These are phyloP conservation scores for Neofusicoccum laricinum DNA, from an alignment of 2,329 filamentous ascomycete species.

Conservation along the genomic window DNA sequence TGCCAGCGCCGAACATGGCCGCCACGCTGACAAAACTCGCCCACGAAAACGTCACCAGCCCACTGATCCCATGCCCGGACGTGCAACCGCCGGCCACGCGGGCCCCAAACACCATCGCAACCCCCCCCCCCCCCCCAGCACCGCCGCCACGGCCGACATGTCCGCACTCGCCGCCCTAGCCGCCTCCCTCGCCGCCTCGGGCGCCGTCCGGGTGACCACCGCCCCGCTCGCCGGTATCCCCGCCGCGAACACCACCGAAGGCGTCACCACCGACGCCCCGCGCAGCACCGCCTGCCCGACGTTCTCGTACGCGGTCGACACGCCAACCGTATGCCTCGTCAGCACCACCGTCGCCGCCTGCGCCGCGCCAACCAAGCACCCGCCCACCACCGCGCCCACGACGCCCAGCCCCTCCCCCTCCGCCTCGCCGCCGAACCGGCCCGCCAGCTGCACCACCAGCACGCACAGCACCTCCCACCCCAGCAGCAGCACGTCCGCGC, in stretches of 20 bases:
- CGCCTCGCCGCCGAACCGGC: constrained; percentile 19
- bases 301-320: constrained; percentile 62
- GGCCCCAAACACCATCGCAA: constrained; percentile 58
- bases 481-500: constrained; percentile 37
- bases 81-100: constrained; percentile 66
- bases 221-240: constrained; percentile 52
- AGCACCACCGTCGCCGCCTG: constrained; percentile 57
- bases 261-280: constrained; percentile 23
- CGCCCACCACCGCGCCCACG: constrained; percentile 52
- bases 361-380: constrained; percentile 56
- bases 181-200: background rate
- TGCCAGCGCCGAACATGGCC: constrained; percentile 56
- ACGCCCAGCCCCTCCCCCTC: constrained; percentile 24
- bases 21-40: constrained; percentile 62
- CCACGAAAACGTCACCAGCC: constrained; percentile 60
- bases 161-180: background rate
- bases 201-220: constrained; percentile 25
- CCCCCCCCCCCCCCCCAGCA: constrained; percentile 59
- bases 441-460: constrained; percentile 40
- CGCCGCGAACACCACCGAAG: constrained; percentile 51
- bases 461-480: constrained; percentile 45
- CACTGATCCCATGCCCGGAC: constrained; percentile 67
- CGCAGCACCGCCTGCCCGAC: constrained; percentile 48
- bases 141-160: constrained; percentile 32
- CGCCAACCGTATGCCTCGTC: constrained; percentile 56